A percentile compares a stretch with the other conserved stretches of the same genome.
Conservation (phyloP, 148 eudicot genomes). For the Talinum fruticosum region DNA sequence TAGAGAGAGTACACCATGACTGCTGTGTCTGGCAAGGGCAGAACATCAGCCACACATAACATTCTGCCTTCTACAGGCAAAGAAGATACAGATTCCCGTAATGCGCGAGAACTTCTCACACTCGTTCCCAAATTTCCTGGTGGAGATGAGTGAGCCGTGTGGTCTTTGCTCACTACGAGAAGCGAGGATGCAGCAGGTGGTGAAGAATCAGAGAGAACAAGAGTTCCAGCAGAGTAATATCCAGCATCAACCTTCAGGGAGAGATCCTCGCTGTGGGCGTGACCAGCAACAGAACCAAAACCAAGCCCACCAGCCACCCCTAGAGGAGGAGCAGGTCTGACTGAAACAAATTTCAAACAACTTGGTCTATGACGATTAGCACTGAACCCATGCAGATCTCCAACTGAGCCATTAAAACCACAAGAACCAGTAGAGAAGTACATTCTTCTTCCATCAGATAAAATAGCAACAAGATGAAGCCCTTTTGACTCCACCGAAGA, state of each 20-base stretch:
- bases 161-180: constrained; percentile 73
- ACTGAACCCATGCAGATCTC: constrained; percentile 53
- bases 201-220: constrained; percentile 95
- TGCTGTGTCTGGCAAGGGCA: constrained; percentile 77
- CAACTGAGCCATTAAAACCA: constrained; percentile 57
- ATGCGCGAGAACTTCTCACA: constrained; percentile 69
- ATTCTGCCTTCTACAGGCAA: constrained; percentile 92
- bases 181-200: constrained; percentile 83
- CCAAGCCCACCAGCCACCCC: constrained; percentile 78
- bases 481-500: constrained; percentile 86
- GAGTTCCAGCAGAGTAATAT: constrained; percentile 77
- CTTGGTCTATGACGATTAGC: constrained; percentile 58
- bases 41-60: constrained; percentile 87
- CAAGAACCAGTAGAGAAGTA: constrained; percentile 79
- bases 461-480: constrained; percentile 91
- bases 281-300: constrained; percentile 72
- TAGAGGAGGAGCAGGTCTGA: constrained; percentile 92
- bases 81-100: constrained; percentile 86
- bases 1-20: constrained; percentile 78
- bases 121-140: constrained; percentile 57
- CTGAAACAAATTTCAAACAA: constrained; percentile 78
- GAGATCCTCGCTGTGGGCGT: constrained; percentile 81
- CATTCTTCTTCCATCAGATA: constrained; percentile 97
- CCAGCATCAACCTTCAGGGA: constrained; percentile 83
- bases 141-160: constrained; percentile 64